Percentiles rank a stretch among this genome's conserved stretches.
Conservation (phyloP, 257 asterid genomes). For the Salvia rosmarinus region DNA sequence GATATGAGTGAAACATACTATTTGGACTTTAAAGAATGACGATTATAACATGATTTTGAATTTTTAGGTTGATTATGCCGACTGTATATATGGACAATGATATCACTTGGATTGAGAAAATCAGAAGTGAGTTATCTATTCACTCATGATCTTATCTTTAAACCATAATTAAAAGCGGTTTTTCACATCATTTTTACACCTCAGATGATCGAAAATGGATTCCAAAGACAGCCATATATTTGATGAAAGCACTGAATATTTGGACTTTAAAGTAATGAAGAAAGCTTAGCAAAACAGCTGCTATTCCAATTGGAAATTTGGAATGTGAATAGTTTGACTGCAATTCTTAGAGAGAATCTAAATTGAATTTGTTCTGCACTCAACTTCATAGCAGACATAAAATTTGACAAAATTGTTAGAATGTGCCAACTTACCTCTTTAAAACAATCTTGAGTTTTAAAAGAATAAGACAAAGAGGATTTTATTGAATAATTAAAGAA, state of each 20-base stretch:
- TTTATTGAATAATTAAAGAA: neutral
- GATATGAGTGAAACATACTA: too few relatives aligned
- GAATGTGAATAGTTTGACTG: slow-evolving; percentile 30
- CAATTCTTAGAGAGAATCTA: neutral
- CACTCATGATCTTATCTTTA: neutral
- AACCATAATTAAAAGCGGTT: neutral
- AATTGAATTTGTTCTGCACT: neutral
- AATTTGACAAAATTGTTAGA: slow-evolving; percentile 20
- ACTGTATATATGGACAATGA: too few relatives aligned
- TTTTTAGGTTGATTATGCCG: too few relatives aligned
- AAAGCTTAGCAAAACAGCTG: neutral
- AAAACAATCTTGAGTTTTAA: neutral
- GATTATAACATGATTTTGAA: too few relatives aligned
- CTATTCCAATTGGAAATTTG: slow-evolving; percentile 1
- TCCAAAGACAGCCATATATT: too few relatives aligned
- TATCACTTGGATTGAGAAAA: too few relatives aligned
- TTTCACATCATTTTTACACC: neutral
- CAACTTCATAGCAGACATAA: slow-evolving; percentile 6
- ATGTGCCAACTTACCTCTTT: neutral
- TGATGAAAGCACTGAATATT: too few relatives aligned
- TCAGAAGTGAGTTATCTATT: neutral
- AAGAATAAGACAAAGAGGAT: neutral
- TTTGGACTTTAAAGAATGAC: too few relatives aligned
- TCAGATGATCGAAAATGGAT: neutral
- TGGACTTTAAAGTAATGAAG: slow-evolving; percentile 9